Evolutionary conservation across 306 rosid species (phyloP).

Genomic region (Dryas alaskensis): DNA sequence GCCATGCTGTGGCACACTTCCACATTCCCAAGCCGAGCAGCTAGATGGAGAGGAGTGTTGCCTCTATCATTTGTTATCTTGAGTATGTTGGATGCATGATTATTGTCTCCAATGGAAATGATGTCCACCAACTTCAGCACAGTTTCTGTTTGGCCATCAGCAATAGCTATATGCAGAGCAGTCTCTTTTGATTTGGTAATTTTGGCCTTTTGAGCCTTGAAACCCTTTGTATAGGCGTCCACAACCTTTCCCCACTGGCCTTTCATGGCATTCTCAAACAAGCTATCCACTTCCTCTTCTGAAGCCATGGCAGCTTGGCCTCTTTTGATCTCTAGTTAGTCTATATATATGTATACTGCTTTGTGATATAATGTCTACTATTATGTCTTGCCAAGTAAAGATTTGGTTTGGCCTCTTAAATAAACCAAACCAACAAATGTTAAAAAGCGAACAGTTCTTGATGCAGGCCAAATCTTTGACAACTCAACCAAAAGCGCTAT

Average conservation of each 20-base stretch:
- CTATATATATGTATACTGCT: neutral
- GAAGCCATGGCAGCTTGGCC: neutral
- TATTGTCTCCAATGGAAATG: neutral
- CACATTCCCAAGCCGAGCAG: conserved; percentile 19
- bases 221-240: neutral
- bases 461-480: too few relatives aligned
- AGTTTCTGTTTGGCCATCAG: conserved; percentile 9
- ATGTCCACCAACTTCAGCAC: conserved; percentile 12
- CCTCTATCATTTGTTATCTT: conserved; percentile 13
- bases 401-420: too few relatives aligned
- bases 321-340: neutral
- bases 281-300: conserved; percentile 8
- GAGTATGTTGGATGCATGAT: neutral
- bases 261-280: conserved; percentile 24
- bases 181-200: conserved; percentile 25
- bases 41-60: conserved; percentile 26
- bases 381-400: neutral
- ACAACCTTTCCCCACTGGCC: conserved; percentile 21
- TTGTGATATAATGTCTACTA: neutral
- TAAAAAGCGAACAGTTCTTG: too few relatives aligned
- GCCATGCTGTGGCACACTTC: conserved; percentile 10
- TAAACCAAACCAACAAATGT: too few relatives aligned
- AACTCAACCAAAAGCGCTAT: too few relatives aligned
- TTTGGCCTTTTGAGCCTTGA: conserved; percentile 2
- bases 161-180: conserved; percentile 26